A percentile compares a stretch with the other conserved stretches of the same genome.
Conservation (phyloP, 2,329 filamentous ascomycete species). For the Claviceps sp. region DNA sequence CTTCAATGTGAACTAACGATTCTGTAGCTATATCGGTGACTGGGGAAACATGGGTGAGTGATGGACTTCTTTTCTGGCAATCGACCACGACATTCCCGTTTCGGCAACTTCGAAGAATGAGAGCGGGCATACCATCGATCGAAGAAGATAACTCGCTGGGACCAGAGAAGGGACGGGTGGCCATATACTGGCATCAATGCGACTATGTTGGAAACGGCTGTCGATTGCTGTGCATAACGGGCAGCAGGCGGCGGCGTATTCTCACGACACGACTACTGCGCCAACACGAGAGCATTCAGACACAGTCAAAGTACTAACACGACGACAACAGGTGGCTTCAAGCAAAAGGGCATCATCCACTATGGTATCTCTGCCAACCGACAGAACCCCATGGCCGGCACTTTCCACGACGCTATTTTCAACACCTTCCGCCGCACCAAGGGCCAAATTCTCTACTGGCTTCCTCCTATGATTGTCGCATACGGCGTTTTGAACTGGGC, state of each 20-base stretch:
- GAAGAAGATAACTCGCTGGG: not conserved
- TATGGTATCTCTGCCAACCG: slow-evolving; percentile 79
- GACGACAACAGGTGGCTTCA: slow-evolving; percentile 33
- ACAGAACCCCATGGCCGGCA: slow-evolving; percentile 73
- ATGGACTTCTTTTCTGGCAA: slow-evolving; percentile 3
- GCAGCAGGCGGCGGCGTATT: not conserved
- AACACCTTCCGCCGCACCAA: slow-evolving; percentile 84
- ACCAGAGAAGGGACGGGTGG: not conserved
- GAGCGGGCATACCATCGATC: not conserved
- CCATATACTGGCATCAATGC: not conserved
- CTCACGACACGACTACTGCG: not conserved
- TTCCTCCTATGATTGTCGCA: slow-evolving; percentile 61
- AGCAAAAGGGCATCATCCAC: slow-evolving; percentile 50
- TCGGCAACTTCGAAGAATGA: not conserved
- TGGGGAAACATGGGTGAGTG: slow-evolving; percentile 66
- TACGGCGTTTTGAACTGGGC: slow-evolving; percentile 89
- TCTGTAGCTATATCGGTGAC: slow-evolving; percentile 52
- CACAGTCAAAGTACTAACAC: not conserved
- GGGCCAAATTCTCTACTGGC: slow-evolving; percentile 78
- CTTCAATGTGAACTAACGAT: slow-evolving; percentile 12
- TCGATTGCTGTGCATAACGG: too few relatives aligned
- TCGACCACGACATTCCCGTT: not conserved
- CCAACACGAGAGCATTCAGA: not conserved
- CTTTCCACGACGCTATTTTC: slow-evolving; percentile 74
- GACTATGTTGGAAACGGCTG: not conserved